Evolutionary conservation across 2,329 filamentous ascomycete genomes (phyloP), one percentile per base, ranked within the genome.

Genomic region (Aspergillus ustus): DNA sequence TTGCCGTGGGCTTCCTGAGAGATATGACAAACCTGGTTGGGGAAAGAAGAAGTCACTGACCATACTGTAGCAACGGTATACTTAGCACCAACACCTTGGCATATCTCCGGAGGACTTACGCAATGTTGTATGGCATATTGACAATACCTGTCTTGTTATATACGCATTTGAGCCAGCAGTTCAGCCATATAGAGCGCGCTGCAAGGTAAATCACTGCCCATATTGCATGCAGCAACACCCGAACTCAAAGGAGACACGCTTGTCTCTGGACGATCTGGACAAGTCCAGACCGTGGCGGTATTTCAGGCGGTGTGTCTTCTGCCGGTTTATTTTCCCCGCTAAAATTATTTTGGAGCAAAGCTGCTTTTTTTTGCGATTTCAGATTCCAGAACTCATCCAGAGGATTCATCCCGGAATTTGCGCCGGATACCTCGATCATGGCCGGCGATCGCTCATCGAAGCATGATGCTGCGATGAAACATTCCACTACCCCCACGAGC

Each of bases 11-110:
- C 1, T 8, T n/a, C 15, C 17, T 20, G 46, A 25, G 40, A n/a
- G 46, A 19, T 31, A 52, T 11, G 22, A 58, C 77, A 57, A 75
- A 83, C 83, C 93, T 56, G 95, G 94, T 73, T 98, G 94, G 15
- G 95, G 95, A 75, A 96, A 99, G 88, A 99, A 99, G 85, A 96
- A 97, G 83, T 99, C 95, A 85, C 94, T 93, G 77, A 97, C 91
- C 95, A 99, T 99, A 62, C 86, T 88, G 67, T 13, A 60, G 37
- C 46, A 13, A 28, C 9, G 61, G 37, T 45, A 46, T 57, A 52
- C 52, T 72, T 66, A 73, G 70, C 77, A 59, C 75, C 66, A 52
- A 57, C 61, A 37, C 60, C 58, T 53, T 51, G 50, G 28, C 40
- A 22, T 49, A 54, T 31, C 45, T 48, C 19, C 29, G 58, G 46